A percentile compares a stretch with the other conserved stretches of the same genome.
Evolutionary conservation across 768 basidiomycete genomes (phyloP).

Genomic region (Collybiopsis luxurians): DNA sequence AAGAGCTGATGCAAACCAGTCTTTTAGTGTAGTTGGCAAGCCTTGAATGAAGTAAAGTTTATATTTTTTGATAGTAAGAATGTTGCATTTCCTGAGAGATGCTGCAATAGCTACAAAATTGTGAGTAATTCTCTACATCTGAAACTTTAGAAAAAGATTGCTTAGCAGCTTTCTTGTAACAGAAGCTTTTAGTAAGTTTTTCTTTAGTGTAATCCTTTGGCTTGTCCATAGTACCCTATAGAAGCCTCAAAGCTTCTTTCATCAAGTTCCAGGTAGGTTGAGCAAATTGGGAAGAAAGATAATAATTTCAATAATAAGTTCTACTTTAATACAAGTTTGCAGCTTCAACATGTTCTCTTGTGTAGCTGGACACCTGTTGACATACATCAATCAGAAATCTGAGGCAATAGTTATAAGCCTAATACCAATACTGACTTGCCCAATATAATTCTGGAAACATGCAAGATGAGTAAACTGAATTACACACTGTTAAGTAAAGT

Average conservation of each 20-base stretch:
- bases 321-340: no score
- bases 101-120: conserved; percentile 7
- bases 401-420: no score
- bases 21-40: conserved; percentile 7
- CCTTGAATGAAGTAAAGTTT: conserved; percentile 13
- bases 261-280: neutral
- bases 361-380: neutral
- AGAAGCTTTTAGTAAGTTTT: conserved; percentile 8
- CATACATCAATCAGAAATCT: neutral
- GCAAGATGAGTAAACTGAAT: no score
- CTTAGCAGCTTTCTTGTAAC: conserved; percentile 3
- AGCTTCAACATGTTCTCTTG: neutral
- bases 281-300: no score
- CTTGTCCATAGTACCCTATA: conserved; percentile 1
- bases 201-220: neutral
- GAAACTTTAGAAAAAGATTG: neutral
- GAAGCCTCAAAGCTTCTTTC: neutral
- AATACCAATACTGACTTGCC: no score
- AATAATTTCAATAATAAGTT: neutral
- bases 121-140: conserved; percentile 11
- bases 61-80: conserved; percentile 1
- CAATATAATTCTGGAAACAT: no score
- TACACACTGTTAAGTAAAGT: no score
- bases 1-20: conserved; percentile 5
- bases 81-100: conserved; percentile 5